Base-by-base conservation (phyloP, 495 filamentous ascomycete genomes). In the Tuber magnatum region DNA sequence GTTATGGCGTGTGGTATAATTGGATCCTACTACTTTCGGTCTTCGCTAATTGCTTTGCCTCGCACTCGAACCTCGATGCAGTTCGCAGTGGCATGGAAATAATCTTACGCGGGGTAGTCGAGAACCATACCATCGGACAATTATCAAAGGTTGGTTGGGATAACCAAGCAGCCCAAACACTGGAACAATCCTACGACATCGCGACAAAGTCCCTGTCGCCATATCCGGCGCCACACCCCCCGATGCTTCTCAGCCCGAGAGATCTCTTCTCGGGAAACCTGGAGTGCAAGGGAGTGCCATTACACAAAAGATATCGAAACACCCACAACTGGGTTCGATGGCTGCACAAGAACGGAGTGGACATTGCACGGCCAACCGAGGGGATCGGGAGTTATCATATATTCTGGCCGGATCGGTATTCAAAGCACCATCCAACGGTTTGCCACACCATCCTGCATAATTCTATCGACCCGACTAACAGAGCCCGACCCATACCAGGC, bases 11-110 rank as follows among this genome's bases (percentile, higher is more conserved):
- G 38, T 83, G 79, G 79, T 83, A 80, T 68, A 77, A 76, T 70
- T 83, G 81, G 81, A 75, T 83, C 39, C 40, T 83, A 43, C 68
- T 83, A 20, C 74, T 83, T 40, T 80, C 80, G 12, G 75, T 83
- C 35, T 81, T 81, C 41, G 73, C 80, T 51, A 83, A 83, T 65
- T 83, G 81, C 32, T 81, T 78, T 28, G 82, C 81, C 68, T 81
- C 80, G 10, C 79, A 81, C 70, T 80, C 79, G 8, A 80, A 79
- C 35, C 72, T 80, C 5, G 82, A 83, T 72, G 81, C 79, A 18
- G 76, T 81, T 51, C 80, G 80, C 44, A 78, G 79, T 7, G 75
- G 79, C 16, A 44, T 81, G 39, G 80, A 81, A 56, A 41, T 78
- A 4, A 72, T 81, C 28, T n/a, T 81, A 5, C 76, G 80, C 20